Conservation (phyloP, 169 alveolate genomes). For the Plasmodium knowlesi region DNA sequence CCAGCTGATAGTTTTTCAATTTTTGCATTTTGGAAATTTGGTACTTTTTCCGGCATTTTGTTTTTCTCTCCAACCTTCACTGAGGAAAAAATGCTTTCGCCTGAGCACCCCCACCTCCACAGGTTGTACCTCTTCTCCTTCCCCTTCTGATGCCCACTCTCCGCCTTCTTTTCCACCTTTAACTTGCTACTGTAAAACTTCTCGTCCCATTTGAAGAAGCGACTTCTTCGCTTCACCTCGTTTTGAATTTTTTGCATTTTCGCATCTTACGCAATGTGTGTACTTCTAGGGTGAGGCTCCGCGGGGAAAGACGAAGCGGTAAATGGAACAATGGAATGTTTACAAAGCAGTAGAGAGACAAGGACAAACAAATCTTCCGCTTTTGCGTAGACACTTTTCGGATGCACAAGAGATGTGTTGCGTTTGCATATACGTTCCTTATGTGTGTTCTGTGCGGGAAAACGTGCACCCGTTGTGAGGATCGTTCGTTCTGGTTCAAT, state of each 20-base stretch:
- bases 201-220: neutral
- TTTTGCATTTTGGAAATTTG: constrained; percentile 49
- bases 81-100: constrained; percentile 65
- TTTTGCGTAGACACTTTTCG: neutral
- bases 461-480: neutral
- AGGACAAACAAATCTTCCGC: neutral
- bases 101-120: constrained; percentile 73
- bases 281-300: neutral
- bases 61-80: constrained; percentile 57
- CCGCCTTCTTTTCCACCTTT: constrained; percentile 25
- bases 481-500: neutral
- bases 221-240: constrained; percentile 1
- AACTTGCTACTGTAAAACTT: constrained; percentile 23
- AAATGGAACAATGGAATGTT: neutral
- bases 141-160: neutral
- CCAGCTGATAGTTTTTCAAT: constrained; percentile 64
- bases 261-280: constrained; percentile 1
- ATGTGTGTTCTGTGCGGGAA: neutral
- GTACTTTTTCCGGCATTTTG: constrained; percentile 32
- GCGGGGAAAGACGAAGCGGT: neutral
- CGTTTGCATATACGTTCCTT: neutral
- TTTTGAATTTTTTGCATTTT: constrained; percentile 35
- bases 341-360: neutral
- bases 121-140: constrained; percentile 26
- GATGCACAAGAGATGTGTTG: neutral